A percentile compares a stretch with the other conserved stretches of the same genome.
These are phyloP conservation scores for Arabidopsis suecica DNA, from an alignment of 345 rosid genomes.

Conservation along the genomic window DNA sequence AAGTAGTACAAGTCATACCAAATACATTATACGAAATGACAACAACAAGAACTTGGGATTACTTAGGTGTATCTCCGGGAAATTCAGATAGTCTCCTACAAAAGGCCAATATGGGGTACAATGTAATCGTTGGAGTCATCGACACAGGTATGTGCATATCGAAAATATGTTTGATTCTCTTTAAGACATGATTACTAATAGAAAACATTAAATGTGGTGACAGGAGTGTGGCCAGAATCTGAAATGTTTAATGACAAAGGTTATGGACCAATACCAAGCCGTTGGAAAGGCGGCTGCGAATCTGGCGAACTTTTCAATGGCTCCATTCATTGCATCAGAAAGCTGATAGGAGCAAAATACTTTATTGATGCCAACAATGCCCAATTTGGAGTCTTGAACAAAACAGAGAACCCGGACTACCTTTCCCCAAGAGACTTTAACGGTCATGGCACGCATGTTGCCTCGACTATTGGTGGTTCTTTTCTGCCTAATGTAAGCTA, in stretches of 20 bases:
- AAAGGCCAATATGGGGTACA: conserved; percentile 57
- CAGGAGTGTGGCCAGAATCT: conserved; percentile 39
- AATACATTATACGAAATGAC: conserved; percentile 58
- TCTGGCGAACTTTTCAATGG: conserved; percentile 30
- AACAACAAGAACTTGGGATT: conserved; percentile 78
- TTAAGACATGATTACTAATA: background rate
- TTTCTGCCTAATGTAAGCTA: conserved; percentile 44
- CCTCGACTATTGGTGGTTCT: conserved; percentile 58
- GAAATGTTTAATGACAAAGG: conserved; percentile 38
- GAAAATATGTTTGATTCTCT: background rate
- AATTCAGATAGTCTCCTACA: conserved; percentile 45
- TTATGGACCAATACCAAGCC: conserved; percentile 33
- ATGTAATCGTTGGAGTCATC: conserved; percentile 62
- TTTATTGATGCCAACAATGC: conserved; percentile 45
- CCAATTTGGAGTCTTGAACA: conserved; percentile 31
- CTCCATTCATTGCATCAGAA: conserved; percentile 49
- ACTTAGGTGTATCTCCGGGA: conserved; percentile 53
- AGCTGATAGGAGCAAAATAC: conserved; percentile 58
- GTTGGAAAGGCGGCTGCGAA: conserved; percentile 38
- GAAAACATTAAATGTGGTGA: background rate
- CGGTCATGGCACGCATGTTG: conserved; percentile 68
- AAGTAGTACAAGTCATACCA: conserved; percentile 64
- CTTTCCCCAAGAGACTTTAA: conserved; percentile 53
- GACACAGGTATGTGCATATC: conserved; percentile 54
- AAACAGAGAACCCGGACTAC: conserved; percentile 40